Conservation (phyloP, 2,329 filamentous ascomycete species). For the Trichoderma sp. region DNA sequence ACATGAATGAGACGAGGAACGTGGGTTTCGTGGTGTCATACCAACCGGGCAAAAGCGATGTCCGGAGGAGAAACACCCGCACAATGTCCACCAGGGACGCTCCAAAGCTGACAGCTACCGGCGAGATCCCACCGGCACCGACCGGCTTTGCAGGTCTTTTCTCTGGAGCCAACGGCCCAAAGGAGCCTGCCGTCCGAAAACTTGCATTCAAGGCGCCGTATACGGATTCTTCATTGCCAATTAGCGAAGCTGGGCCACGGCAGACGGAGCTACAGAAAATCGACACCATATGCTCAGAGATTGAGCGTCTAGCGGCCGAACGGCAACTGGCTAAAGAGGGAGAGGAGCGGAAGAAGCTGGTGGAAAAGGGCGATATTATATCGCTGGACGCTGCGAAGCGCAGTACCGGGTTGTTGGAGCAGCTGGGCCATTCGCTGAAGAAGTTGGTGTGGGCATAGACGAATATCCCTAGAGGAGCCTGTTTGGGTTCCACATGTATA, state of each 20-base stretch:
- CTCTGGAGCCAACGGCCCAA: conserved; percentile 40
- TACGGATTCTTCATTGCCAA: conserved; percentile 57
- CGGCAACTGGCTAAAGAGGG: conserved; percentile 48
- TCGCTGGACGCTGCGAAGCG: conserved; percentile 81
- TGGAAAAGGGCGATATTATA: conserved; percentile 73
- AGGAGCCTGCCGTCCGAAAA: conserved; percentile 43
- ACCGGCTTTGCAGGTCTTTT: conserved; percentile 49
- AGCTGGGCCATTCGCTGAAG: conserved; percentile 87
- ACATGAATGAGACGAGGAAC: conserved; percentile 78
- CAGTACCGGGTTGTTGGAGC: conserved; percentile 84
- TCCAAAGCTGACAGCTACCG: conserved; percentile 34
- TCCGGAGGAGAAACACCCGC: conserved; percentile 82
- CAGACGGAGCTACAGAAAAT: conserved; percentile 61
- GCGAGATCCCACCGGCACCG: conserved; percentile 33
- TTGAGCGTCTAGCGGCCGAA: conserved; percentile 67
- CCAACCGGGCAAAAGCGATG: conserved; percentile 68
- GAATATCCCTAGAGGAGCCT: neutral
- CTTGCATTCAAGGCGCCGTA: conserved; percentile 62
- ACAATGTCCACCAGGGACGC: conserved; percentile 64
- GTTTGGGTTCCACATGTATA: neutral
- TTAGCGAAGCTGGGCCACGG: conserved; percentile 52
- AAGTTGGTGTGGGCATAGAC: conserved; percentile 80
- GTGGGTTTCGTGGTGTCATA: conserved; percentile 84
- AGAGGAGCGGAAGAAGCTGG: conserved; percentile 51
- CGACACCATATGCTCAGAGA: conserved; percentile 72